A percentile compares a stretch with the other conserved stretches of the same genome.
phyloP scores from a whole-genome alignment of 2,329 filamentous ascomycete species.

The Tolypocladium pustulatum region DNA sequence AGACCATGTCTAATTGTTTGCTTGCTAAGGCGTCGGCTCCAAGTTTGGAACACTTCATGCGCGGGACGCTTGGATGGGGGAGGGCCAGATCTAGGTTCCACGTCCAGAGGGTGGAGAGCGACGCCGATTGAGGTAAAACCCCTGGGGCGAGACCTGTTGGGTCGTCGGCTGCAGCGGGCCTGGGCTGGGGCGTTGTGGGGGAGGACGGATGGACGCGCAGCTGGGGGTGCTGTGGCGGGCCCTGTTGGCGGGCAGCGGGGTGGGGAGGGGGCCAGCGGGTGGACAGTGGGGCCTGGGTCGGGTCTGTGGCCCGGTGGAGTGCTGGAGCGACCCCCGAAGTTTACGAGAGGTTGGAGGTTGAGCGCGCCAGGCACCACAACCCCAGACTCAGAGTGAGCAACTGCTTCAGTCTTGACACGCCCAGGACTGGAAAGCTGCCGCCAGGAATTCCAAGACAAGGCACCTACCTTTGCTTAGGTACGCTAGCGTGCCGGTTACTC shows the following conservation, averaged over 20 bases:
- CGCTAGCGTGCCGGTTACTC: too few relatives aligned
- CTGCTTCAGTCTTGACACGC: too few relatives aligned
- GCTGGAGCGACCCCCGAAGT: background rate
- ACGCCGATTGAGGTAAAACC: too few relatives aligned
- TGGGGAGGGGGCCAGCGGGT: background rate
- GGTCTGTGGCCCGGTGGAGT: too few relatives aligned
- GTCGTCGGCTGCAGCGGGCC: background rate
- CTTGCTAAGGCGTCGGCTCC: background rate
- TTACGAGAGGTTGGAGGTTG: too few relatives aligned
- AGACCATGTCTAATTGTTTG: background rate
- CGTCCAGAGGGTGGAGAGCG: background rate
- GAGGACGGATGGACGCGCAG: background rate
- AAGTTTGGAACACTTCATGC: background rate
- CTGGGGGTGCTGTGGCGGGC: background rate
- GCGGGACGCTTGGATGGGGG: background rate
- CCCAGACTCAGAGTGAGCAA: too few relatives aligned
- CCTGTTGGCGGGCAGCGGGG: background rate
- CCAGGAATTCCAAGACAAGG: background rate
- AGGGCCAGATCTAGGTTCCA: background rate
- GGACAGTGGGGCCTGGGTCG: background rate
- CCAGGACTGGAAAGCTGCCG: too few relatives aligned
- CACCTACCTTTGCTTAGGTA: too few relatives aligned
- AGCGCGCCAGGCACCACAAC: too few relatives aligned
- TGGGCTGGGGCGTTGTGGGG: background rate
- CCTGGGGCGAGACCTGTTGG: too few relatives aligned